phyloP scores from a whole-genome alignment of 176 grass and related monocot species.

The Pharus latifolius region DNA sequence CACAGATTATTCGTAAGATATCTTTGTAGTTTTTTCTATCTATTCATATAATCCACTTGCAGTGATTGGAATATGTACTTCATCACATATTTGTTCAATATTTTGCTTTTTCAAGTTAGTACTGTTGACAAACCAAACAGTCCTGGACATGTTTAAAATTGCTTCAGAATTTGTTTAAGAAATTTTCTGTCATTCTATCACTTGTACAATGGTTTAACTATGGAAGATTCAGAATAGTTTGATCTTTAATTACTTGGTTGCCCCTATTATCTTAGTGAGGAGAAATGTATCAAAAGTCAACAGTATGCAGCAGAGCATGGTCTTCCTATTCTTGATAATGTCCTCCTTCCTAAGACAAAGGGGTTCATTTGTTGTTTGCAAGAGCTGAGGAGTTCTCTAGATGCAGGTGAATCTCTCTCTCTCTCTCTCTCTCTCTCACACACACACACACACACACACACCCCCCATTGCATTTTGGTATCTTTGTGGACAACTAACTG shows the following conservation, averaged over 20 bases:
- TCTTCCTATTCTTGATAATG: slow-evolving; percentile 66
- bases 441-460: no score
- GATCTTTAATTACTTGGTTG: slow-evolving; percentile 1
- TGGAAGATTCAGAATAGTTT: background rate
- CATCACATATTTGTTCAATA: background rate
- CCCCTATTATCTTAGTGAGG: slow-evolving; percentile 53
- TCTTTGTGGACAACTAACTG: background rate
- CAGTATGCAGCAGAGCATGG: slow-evolving; percentile 60
- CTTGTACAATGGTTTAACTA: background rate
- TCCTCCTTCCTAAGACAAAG: slow-evolving; percentile 81
- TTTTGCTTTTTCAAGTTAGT: background rate
- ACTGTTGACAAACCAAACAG: background rate
- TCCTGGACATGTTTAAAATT: background rate
- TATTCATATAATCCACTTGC: background rate
- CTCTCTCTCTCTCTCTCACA: background rate
- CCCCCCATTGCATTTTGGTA: no score
- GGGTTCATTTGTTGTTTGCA: slow-evolving; percentile 72
- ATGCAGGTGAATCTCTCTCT: slow-evolving; percentile 17
- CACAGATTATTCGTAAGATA: slow-evolving; percentile 88
- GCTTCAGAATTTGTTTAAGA: background rate
- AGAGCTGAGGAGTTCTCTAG: slow-evolving; percentile 52
- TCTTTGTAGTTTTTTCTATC: slow-evolving; percentile 9
- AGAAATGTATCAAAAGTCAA: slow-evolving; percentile 79
- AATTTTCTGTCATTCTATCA: slow-evolving; percentile 11
- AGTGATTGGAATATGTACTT: background rate